Evolutionary conservation across 495 filamentous ascomycete genomes (phyloP), one percentile per base, ranked within the genome.

Genomic region (Hypoxylon crocopeplum): DNA sequence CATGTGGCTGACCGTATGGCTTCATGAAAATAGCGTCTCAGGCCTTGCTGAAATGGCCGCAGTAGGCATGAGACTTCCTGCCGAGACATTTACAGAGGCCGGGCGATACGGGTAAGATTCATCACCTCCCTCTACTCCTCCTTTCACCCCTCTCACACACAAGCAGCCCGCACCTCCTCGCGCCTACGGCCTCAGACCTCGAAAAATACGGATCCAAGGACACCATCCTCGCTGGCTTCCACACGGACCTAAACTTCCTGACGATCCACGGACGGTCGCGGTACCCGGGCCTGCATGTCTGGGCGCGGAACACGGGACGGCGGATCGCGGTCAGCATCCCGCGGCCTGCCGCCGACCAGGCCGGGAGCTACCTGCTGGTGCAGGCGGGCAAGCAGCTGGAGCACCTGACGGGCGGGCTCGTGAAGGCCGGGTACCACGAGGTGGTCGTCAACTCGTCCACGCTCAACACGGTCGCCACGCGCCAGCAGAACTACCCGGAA

Each of bases 341-440:
- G 1, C 50, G 48, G 1, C 41, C 54, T 6, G 5, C 12, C 10
- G 17, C 29, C 7, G 7, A 12, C 6, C 24, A 33, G 10, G 45
- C 39, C 20, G 78, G 79, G 12, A 78, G 74, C 62, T 69, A 79
- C 59, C 70, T 81, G 11, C 72, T 81, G 7, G 79, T 81, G 2
- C 79, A 81, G 42, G 79, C 79, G 13, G 79, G 79, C 66, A 81
- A 81, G 70, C 79, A 81, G 69, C 71, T 81, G 46, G 79, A 81
- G 71, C 73, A 81, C 68, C 67, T 78, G 25, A 79, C 77, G 0
- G 77, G 77, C 57, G 79, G 79, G 2, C 70, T 81, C 13, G 72
- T 81, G 56, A 81, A 81, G 66, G 79, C 79, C 13, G 79, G 79
- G 11, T 81, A 72, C 69, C 79, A 81, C 72, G 79, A 81, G 71